A percentile compares a stretch with the other conserved stretches of the same genome.
phyloP scores from a whole-genome alignment of 192 early-diverging fungal genomes.

The Thamnidium elegans region DNA sequence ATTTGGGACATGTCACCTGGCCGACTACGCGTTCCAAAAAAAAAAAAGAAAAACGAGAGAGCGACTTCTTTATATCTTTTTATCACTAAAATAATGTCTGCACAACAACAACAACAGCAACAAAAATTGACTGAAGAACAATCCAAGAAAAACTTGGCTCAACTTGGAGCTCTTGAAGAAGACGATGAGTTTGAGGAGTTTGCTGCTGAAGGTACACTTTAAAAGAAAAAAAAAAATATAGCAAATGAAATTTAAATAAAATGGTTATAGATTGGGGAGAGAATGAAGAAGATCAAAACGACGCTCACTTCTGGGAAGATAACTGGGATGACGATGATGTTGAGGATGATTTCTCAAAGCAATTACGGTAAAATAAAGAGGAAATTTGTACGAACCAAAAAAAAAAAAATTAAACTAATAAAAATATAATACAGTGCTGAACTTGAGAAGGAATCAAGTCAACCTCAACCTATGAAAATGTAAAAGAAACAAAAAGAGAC shows the following conservation, averaged over 20 bases:
- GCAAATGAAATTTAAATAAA: neutral
- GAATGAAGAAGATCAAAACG: conserved; percentile 67
- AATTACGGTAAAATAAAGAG: conserved; percentile 53
- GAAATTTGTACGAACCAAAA: neutral
- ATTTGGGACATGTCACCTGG: too few species aligned
- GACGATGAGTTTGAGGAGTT: conserved; percentile 98
- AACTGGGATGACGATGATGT: conserved; percentile 92
- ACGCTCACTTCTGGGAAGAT: conserved; percentile 77
- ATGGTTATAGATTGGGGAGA: conserved; percentile 71
- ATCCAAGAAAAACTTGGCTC: conserved; percentile 38
- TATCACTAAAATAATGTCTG: too few species aligned
- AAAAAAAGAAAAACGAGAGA: too few species aligned
- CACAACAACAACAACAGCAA: conserved; percentile 19
- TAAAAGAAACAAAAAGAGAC: conserved; percentile 3
- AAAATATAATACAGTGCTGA: conserved; percentile 2
- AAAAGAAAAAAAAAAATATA: neutral
- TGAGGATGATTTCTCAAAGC: conserved; percentile 90
- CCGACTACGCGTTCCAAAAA: too few species aligned
- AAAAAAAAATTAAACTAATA: neutral
- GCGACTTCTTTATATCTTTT: too few species aligned
- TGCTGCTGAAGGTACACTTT: conserved; percentile 65
- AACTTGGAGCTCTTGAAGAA: conserved; percentile 73
- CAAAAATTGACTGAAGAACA: conserved; percentile 9
- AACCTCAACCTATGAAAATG: conserved; percentile 23
- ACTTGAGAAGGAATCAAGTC: conserved; percentile 9